These are phyloP conservation scores for Takashimella koratensis DNA, from an alignment of 1,284 basidiomycete species.

Conservation along the genomic window DNA sequence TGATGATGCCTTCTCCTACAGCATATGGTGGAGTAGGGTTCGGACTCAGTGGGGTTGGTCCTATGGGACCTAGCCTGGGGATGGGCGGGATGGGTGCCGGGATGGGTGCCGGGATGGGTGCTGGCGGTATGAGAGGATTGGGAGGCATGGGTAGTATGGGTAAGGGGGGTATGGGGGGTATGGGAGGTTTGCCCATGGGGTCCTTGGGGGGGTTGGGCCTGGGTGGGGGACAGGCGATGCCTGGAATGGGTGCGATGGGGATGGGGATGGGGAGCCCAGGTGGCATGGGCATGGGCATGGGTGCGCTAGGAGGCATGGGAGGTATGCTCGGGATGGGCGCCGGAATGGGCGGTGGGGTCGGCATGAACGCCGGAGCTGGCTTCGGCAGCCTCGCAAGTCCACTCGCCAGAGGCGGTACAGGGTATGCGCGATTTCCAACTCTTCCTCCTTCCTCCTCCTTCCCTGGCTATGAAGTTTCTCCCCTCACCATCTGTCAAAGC, in stretches of 20 bases:
- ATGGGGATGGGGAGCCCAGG: neutral
- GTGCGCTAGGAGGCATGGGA: slow-evolving; percentile 2
- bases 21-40: slow-evolving; percentile 34
- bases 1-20: slow-evolving; percentile 8
- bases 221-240: too few relatives aligned
- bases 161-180: neutral
- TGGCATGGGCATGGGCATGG: slow-evolving; percentile 12
- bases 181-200: neutral
- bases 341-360: slow-evolving; percentile 7
- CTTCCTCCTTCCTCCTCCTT: too few relatives aligned
- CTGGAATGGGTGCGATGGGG: too few relatives aligned
- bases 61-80: neutral
- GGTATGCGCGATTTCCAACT: too few relatives aligned
- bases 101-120: slow-evolving; percentile 4
- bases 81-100: neutral
- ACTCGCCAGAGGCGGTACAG: too few relatives aligned
- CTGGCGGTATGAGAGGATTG: slow-evolving; percentile 11
- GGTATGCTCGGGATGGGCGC: neutral
- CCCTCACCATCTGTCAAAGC: too few relatives aligned
- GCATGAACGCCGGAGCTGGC: slow-evolving; percentile 5
- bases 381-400: neutral
- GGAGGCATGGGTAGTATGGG: slow-evolving; percentile 3
- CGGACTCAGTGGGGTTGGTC: slow-evolving; percentile 15
- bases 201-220: neutral
- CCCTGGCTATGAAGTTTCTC: too few relatives aligned